Evolutionary conservation across 2,329 filamentous ascomycete genomes (phyloP), one percentile per base, ranked within the genome.

Genomic region (Colletotrichum aenigma): DNA sequence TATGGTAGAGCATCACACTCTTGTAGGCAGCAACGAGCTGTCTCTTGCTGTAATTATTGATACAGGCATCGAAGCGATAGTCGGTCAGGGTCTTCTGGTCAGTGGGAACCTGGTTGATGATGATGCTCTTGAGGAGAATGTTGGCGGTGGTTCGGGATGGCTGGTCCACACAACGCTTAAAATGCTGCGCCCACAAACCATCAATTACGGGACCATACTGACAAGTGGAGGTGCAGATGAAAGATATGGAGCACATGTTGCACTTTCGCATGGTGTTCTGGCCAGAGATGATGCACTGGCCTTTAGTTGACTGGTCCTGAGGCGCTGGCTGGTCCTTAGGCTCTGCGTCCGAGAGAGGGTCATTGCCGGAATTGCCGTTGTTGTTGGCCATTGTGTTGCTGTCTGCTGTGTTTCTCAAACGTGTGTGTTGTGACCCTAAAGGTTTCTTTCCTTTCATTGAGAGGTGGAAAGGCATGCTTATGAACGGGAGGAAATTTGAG

Each of bases 341-440:
- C 36, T 43, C 0, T 0, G 36, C 8, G 16, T 3, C 16, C 4
- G 34, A 1, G 34, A 2, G 0, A 18, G 16, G 1, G 4, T 43
- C 18, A 12, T 48, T 48, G 38, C 0, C 0, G 18, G 18, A 21
- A n/a, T 21, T 12, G 18, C 8, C 0, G 38, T 12, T 48, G 18
- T n/a, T 7, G 5, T 4, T 48, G 5, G 9, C 38, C 18, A 48
- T 12, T 4, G 38, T 21, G 38, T 10, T 4, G 18, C 12, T 48
- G 3, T n/a, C 7, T 48, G 9, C 3, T n/a, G 9, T n/a, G 38
- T 48, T 48, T 6, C 1, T 48, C 8, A 3, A 4, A 48, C 4
- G 3, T n/a, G 12, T 48, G 18, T 12, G 9, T n/a, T 1, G 0
- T n/a, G 38, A 48, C 18, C 12, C 12, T 1, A 12, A n/a, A n/a